These are phyloP conservation scores for Phylloporus scabripes DNA, from an alignment of 768 basidiomycete species.

Conservation along the genomic window DNA sequence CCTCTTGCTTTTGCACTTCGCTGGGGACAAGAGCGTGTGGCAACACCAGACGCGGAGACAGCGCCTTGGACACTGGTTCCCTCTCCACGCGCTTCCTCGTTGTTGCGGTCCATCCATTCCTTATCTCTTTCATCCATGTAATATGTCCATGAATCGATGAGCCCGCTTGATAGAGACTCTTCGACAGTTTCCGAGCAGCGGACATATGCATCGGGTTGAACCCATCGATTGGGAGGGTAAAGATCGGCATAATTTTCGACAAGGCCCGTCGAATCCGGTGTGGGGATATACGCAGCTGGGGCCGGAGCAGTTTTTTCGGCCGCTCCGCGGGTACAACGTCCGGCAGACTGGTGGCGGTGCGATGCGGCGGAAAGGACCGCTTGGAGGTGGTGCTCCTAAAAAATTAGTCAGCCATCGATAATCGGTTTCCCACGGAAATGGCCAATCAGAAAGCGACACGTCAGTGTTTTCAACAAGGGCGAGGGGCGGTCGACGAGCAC, in stretches of 20 bases:
- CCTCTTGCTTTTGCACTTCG: constrained; percentile 77
- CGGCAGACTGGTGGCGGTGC: constrained; percentile 38
- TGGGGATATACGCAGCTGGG: constrained; percentile 79
- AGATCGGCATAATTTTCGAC: constrained; percentile 61
- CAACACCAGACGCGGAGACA: constrained; percentile 44
- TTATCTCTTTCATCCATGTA: constrained; percentile 96
- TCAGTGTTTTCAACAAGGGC: constrained; percentile 37
- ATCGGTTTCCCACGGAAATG: constrained; percentile 37
- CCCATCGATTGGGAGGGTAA: constrained; percentile 1
- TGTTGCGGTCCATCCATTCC: constrained; percentile 91
- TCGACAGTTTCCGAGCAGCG: constrained; percentile 84
- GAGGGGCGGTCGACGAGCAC: constrained; percentile 33
- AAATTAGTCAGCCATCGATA: constrained; percentile 53
- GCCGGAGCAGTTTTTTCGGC: constrained; percentile 31
- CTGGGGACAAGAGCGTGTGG: constrained; percentile 50
- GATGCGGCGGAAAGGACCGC: constrained; percentile 53
- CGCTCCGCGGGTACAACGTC: constrained; percentile 34
- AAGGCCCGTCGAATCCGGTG: constrained; percentile 81
- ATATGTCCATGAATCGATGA: constrained; percentile 77
- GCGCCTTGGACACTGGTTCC: constrained; percentile 77
- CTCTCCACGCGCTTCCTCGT: constrained; percentile 79
- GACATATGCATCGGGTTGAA: constrained; percentile 59
- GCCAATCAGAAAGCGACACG: constrained; percentile 48
- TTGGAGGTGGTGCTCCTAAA: constrained; percentile 53
- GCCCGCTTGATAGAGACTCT: constrained; percentile 54